phyloP scores from a whole-genome alignment of 192 early-diverging fungal genomes.

The Piromyces sp. region DNA sequence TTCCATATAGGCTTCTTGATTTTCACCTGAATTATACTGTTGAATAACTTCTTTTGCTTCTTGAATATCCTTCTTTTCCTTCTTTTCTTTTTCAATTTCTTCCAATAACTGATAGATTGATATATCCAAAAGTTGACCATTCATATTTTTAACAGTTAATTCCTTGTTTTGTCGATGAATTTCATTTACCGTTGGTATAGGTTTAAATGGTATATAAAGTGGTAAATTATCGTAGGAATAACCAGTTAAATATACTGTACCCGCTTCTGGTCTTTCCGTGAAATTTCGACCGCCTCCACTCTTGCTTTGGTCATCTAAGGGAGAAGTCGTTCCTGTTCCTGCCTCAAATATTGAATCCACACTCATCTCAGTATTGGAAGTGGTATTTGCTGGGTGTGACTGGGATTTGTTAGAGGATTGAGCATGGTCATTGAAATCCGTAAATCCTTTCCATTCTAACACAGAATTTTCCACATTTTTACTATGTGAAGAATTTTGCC shows the following conservation, averaged over 20 bases:
- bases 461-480: neutral
- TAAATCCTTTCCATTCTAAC: neutral
- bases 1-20: neutral
- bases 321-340: too few species aligned
- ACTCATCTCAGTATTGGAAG: neutral
- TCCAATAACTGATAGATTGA: slow-evolving; percentile 12
- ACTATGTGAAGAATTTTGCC: neutral
- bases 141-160: neutral
- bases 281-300: neutral
- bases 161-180: neutral
- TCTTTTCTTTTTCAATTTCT: slow-evolving; percentile 9
- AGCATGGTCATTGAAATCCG: neutral
- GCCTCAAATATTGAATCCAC: too few species aligned
- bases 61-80: neutral
- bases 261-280: neutral
- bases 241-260: neutral
- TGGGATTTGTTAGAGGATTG: neutral
- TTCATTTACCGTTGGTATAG: neutral
- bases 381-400: neutral
- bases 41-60: neutral
- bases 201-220: neutral
- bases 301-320: too few species aligned
- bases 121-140: slow-evolving; percentile 1
- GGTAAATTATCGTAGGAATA: neutral
- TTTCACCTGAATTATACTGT: neutral